Base-by-base conservation (phyloP, 2,329 filamentous ascomycete genomes). In the Aspergillus pseudoviridinutans region DNA sequence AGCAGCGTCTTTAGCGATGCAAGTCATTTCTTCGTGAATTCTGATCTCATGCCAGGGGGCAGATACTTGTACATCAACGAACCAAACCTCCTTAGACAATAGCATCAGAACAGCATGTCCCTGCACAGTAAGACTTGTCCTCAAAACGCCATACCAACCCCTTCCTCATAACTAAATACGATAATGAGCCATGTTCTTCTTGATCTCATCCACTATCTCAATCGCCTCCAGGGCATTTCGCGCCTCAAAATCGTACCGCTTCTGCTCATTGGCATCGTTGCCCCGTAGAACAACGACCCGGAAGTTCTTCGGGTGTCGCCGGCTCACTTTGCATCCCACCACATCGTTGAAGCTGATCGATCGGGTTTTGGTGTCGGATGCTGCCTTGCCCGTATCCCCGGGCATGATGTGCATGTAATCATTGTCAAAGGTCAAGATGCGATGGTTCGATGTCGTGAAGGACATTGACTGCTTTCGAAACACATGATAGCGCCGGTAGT, bases 321-420 rank as follows among this genome's bases (percentile, higher is more conserved):
- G 79, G 64, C 81, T 85, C 51, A 87, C 84, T 68, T 88, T 88
- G 60, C 83, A 85, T 1, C 84, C 84, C 0, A 87, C 80, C n/a
- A 88, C 82, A 54, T 82, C 82, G 55, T 78, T 81, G 72, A 87
- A 87, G 55, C 84, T 84, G 56, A 88, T 83, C 24, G 84, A 86
- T 8, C 83, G 85, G 6, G 81, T 82, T 66, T 85, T 85, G 27
- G 75, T 75, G 52, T 80, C 79, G 53, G 79, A 81, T 4, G 76
- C 69, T 4, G 80, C 79, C 63, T 84, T 85, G n/a, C 80, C 81
- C 3, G 77, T 76, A 44, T 80, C 78, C 3, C 72, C 73, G 6
- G 85, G 84, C 76, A 87, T 82, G 60, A 87, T 84, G 68, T 87
- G 84, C 71, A 88, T 82, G 67, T 86, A 87, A 63, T 88, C 85